Base-by-base conservation (phyloP, 148 eudicot species). In the Oxyria digyna region DNA sequence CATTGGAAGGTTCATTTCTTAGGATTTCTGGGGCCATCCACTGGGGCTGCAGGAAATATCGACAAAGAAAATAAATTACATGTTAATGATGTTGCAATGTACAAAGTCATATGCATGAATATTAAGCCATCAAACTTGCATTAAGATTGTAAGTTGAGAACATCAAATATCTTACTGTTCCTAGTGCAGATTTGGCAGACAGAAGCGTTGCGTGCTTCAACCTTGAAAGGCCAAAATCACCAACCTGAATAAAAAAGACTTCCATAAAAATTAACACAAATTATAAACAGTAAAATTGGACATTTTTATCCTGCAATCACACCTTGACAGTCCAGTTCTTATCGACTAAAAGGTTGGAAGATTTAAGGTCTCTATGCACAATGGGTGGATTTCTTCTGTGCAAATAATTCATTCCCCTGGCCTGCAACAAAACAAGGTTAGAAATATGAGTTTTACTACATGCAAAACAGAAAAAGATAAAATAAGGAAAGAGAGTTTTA, bases 21-120 rank as follows among this genome's bases (percentile, higher is more conserved):
- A 88, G 88, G 63, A 91, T 86, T 84, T 91, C 96, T 67, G 97
- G 97, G 27, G 97, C 97, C 96, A 87, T 91, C 97, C 97, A 91
- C 65, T 88, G 97, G 75, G 97, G 96, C 96, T 91, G 91, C 83
- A 84, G 24, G 27, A 66, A 26, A 27, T 15, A 21, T 20, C 15
- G 68, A 65, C 17, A 21, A 17, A 5, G 35, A 57, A 57, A 27
- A 54, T 54, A 24, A 17, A 32, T 4, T 32, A 24, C 14, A 29
- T 29, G 38, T 6, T 21, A 31, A 27, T 59, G 65, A 59, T 59
- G 31, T 24, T 24, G 62, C 24, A 54, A 54, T 54, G 62, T 6
- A 54, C 23, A 29, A n/a, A 45, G 20, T 45, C 50, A 45, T 45
- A 45, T 43, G 20, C 50, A 45, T 14, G n/a, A 18, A 45, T 5